Evolutionary conservation across 2,329 filamentous ascomycete genomes (phyloP).

Genomic region (Leptosphaerulina australis): DNA sequence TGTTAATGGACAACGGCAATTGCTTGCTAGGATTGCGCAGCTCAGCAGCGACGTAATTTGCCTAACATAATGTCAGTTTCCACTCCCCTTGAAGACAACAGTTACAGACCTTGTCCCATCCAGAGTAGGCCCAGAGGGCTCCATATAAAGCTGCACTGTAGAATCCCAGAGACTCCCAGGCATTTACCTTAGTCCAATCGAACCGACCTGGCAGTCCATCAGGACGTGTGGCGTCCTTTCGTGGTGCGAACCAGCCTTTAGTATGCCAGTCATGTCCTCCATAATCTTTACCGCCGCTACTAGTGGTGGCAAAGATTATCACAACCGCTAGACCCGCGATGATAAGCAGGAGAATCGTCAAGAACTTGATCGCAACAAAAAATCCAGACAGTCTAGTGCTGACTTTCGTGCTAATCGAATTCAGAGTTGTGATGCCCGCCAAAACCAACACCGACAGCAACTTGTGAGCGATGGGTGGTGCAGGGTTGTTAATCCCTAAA

Average conservation of each 20-base stretch:
- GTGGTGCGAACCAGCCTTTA: conserved; percentile 41
- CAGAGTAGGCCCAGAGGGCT: conserved; percentile 44
- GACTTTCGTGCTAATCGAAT: conserved; percentile 54
- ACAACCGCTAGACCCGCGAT: conserved; percentile 45
- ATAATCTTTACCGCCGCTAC: conserved; percentile 39
- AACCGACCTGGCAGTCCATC: conserved; percentile 35
- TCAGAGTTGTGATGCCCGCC: conserved; percentile 47
- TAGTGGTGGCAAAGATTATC: too few species aligned
- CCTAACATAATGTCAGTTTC: conserved; percentile 23
- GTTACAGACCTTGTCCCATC: conserved; percentile 45
- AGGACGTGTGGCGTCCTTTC: conserved; percentile 33
- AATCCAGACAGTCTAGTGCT: conserved; percentile 49
- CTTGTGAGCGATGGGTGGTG: conserved; percentile 52
- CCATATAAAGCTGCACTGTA: conserved; percentile 61
- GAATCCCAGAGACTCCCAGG: conserved; percentile 67
- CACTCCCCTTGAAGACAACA: conserved; percentile 24
- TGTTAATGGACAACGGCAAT: conserved; percentile 67
- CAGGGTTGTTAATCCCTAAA: conserved; percentile 64
- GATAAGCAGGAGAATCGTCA: conserved; percentile 45
- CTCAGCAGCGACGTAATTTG: conserved; percentile 49
- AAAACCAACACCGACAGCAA: conserved; percentile 49
- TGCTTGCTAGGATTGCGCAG: conserved; percentile 43
- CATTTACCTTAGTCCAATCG: conserved; percentile 49
- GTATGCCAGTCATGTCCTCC: conserved; percentile 45
- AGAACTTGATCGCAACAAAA: conserved; percentile 47